phyloP scores from a whole-genome alignment of 169 alveolate species.

The Babesia caballi region DNA sequence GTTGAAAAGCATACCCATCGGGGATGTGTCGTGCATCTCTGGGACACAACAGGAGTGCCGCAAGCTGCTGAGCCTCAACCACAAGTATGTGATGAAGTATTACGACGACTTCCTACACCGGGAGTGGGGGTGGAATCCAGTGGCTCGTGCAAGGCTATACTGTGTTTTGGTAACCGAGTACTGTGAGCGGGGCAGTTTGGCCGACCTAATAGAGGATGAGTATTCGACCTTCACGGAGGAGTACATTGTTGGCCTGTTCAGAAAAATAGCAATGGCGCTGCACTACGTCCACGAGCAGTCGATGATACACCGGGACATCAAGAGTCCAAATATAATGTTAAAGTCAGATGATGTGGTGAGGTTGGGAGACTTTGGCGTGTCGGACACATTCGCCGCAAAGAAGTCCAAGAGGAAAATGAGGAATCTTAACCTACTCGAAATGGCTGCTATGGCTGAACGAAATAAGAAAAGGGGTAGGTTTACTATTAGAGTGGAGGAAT shows the following conservation, averaged over 20 bases:
- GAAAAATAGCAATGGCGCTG: constrained; percentile 63
- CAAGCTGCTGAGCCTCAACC: constrained; percentile 19
- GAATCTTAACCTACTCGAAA: neutral
- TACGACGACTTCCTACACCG: constrained; percentile 28
- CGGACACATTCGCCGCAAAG: constrained; percentile 65
- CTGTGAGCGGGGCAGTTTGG: constrained; percentile 10
- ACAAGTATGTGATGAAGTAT: constrained; percentile 14
- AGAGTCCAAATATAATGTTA: constrained; percentile 74
- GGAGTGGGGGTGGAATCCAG: constrained; percentile 16
- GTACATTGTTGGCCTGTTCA: constrained; percentile 10
- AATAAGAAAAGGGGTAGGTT: neutral
- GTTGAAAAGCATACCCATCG: constrained; percentile 8
- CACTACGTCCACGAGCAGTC: constrained; percentile 69
- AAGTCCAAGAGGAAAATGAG: neutral
- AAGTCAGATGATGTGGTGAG: constrained; percentile 67
- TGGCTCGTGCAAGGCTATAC: neutral
- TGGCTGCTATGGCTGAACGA: neutral
- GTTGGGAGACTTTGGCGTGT: constrained; percentile 73
- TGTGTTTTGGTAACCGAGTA: constrained; percentile 24
- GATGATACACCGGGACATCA: constrained; percentile 74
- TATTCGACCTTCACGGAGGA: constrained; percentile 12
- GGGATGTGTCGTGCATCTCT: constrained; percentile 1
- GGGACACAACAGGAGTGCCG: constrained; percentile 16
- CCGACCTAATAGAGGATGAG: constrained; percentile 24
- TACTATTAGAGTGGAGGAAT: too few relatives aligned